Percentiles rank a stretch among this genome's conserved stretches.
Evolutionary conservation across 2,329 filamentous ascomycete species (phyloP).

Genomic region (Pseudopithomyces chartarum): DNA sequence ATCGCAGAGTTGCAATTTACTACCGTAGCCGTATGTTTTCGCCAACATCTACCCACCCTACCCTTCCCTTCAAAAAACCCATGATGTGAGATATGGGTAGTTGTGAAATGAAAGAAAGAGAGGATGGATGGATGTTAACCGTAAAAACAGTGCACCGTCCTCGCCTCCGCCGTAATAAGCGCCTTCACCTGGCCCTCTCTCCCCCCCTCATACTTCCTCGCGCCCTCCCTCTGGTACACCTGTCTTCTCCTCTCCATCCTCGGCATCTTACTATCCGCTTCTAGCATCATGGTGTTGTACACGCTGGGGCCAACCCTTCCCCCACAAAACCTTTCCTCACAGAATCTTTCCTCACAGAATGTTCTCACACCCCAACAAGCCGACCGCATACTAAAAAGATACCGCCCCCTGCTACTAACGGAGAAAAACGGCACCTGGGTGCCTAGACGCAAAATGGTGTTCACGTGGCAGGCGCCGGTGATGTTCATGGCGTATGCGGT

Average conservation of each 20-base stretch:
- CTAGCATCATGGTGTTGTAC: conserved; percentile 11
- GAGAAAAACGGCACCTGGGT: neutral
- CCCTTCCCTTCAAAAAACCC: too few relatives aligned
- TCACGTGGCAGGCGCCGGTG: conserved; percentile 20
- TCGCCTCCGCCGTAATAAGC: conserved; percentile 19
- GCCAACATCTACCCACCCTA: neutral
- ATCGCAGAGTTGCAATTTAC: conserved; percentile 18
- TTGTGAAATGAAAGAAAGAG: too few relatives aligned
- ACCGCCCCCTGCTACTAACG: conserved; percentile 8
- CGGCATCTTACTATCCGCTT: conserved; percentile 15
- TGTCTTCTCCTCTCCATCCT: conserved; percentile 16
- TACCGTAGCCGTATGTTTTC: conserved; percentile 14
- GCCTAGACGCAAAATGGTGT: conserved; percentile 14
- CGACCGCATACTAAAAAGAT: neutral
- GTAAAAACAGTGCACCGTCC: conserved; percentile 15
- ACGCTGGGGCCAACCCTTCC: conserved; percentile 6
- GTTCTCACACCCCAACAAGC: too few relatives aligned
- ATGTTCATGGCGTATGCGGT: conserved; percentile 24
- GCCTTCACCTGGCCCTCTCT: conserved; percentile 19
- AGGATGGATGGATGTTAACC: too few relatives aligned
- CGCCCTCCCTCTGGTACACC: conserved; percentile 18
- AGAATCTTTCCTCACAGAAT: too few relatives aligned
- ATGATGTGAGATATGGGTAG: too few relatives aligned
- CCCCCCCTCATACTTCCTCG: conserved; percentile 18
- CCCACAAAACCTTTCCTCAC: neutral